phyloP scores from a whole-genome alignment of 169 alveolate species.

The Plasmodium knowlesi region DNA sequence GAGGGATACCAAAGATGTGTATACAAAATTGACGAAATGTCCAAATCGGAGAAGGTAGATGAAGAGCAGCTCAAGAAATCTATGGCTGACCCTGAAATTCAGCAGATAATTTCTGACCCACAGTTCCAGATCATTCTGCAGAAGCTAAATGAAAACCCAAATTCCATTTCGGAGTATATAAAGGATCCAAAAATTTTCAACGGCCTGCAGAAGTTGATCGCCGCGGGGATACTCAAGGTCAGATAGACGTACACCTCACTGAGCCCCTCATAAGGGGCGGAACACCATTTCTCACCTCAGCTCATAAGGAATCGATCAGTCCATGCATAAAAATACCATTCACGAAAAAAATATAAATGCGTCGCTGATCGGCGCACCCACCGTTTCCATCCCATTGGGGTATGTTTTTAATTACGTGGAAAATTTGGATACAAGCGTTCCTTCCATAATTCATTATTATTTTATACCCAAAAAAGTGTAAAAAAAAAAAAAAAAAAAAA shows the following conservation, averaged over 20 bases:
- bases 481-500: not conserved
- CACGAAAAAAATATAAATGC: not conserved
- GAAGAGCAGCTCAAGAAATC: constrained; percentile 90
- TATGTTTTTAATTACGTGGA: not conserved
- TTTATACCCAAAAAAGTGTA: not conserved
- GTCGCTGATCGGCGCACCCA: not conserved
- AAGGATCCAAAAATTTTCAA: constrained; percentile 95
- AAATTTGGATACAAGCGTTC: not conserved
- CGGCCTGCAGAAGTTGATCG: constrained; percentile 96
- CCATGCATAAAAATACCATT: not conserved
- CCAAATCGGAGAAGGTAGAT: constrained; percentile 89
- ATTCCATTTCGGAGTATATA: constrained; percentile 86
- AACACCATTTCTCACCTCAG: not conserved
- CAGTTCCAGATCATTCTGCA: constrained; percentile 93
- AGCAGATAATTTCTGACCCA: constrained; percentile 95
- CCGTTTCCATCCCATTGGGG: not conserved
- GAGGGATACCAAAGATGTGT: constrained; percentile 87
- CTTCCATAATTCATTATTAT: not conserved
- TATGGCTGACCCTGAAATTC: constrained; percentile 98
- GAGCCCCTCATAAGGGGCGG: not conserved
- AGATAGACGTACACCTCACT: constrained; percentile 66
- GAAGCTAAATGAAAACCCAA: constrained; percentile 90
- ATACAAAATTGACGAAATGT: constrained; percentile 87
- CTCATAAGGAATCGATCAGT: not conserved
- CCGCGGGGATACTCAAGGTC: constrained; percentile 96